Evolutionary conservation across 108 stramenopile species (phyloP).

Genomic region (Cyclostephanos tholiformis): DNA sequence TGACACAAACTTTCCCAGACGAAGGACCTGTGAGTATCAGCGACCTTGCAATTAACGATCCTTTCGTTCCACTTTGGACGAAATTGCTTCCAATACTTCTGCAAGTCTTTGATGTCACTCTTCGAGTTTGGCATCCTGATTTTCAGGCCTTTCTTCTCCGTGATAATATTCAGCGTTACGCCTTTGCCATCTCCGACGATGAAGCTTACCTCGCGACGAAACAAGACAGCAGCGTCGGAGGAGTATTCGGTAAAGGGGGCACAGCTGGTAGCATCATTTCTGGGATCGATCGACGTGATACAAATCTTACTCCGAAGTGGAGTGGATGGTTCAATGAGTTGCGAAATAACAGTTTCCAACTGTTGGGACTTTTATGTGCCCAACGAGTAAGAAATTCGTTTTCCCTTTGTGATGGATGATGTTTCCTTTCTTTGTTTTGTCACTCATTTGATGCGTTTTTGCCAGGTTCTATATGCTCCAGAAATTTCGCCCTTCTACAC

Average conservation of each 20-base stretch:
- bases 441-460: neutral
- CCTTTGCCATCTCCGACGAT: conserved; percentile 87
- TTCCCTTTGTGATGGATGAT: neutral
- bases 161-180: conserved; percentile 75
- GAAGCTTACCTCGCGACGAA: conserved; percentile 83
- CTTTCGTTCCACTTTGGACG: conserved; percentile 89
- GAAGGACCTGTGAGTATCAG: conserved; percentile 83
- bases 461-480: conserved; percentile 62
- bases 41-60: conserved; percentile 81
- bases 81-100: conserved; percentile 71
- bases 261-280: conserved; percentile 86
- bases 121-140: conserved; percentile 77
- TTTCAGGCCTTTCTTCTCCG: conserved; percentile 65
- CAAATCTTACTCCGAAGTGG: conserved; percentile 85
- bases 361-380: conserved; percentile 73
- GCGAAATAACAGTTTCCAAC: conserved; percentile 77
- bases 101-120: conserved; percentile 58
- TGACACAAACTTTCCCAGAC: conserved; percentile 64
- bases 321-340: conserved; percentile 91
- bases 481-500: conserved; percentile 70
- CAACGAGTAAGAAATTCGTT: conserved; percentile 52
- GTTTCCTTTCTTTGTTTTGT: neutral
- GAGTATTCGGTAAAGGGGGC: conserved; percentile 89
- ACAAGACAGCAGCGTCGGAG: conserved; percentile 64
- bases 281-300: conserved; percentile 73